These are phyloP conservation scores for Metahyphopichia silvanorum DNA, from an alignment of 805 yeast genomes.

Conservation along the genomic window DNA sequence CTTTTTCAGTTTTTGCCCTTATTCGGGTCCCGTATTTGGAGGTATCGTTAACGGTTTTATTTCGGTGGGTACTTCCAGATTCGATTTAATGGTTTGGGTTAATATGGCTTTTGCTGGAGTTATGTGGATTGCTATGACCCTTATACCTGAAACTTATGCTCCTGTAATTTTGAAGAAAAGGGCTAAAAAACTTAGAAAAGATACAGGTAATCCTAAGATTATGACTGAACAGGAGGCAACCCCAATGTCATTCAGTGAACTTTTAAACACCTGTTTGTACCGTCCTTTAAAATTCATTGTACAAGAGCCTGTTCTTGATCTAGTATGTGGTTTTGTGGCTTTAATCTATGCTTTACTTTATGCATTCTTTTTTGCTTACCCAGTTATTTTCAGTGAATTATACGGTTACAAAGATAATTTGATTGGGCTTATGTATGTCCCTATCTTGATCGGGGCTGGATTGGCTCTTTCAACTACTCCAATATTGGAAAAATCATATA, in stretches of 20 bases:
- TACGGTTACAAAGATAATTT: constrained; percentile 75
- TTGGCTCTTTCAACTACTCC: constrained; percentile 76
- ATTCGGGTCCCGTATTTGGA: constrained; percentile 89
- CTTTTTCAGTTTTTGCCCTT: constrained; percentile 87
- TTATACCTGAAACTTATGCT: constrained; percentile 88
- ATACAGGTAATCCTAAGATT: constrained; percentile 77
- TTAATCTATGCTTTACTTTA: constrained; percentile 86
- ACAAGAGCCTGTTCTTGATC: constrained; percentile 81
- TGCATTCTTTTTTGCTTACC: constrained; percentile 94
- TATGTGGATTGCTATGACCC: constrained; percentile 63
- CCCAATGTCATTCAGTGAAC: constrained; percentile 65
- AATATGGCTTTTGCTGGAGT: constrained; percentile 89
- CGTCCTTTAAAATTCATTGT: constrained; percentile 77
- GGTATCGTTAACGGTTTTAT: constrained; percentile 88
- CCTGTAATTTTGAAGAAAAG: constrained; percentile 71
- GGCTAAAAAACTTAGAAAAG: constrained; percentile 66
- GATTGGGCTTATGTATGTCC: constrained; percentile 85
- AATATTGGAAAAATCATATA: constrained; percentile 60
- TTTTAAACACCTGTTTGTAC: constrained; percentile 66
- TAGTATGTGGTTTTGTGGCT: constrained; percentile 83
- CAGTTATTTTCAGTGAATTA: constrained; percentile 76
- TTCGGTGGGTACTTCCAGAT: constrained; percentile 62
- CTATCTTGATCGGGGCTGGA: constrained; percentile 83
- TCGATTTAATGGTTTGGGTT: constrained; percentile 81
- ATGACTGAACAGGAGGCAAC: constrained; percentile 93